These are phyloP conservation scores for Cystobasidium slooffiae DNA, from an alignment of 1,284 basidiomycete species.

Conservation along the genomic window DNA sequence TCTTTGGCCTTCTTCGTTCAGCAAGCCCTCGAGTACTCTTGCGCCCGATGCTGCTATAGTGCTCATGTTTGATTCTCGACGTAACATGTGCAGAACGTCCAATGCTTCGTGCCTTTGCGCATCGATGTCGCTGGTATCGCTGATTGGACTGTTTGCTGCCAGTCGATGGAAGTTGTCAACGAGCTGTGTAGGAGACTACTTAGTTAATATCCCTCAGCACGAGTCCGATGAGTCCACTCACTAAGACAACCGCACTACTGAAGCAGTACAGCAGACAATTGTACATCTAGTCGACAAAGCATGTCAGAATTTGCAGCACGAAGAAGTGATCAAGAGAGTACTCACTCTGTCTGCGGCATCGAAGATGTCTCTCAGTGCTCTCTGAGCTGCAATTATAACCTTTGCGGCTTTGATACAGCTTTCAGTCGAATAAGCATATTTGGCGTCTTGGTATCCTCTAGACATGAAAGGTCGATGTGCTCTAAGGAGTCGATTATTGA, in stretches of 20 bases:
- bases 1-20: constrained; percentile 42
- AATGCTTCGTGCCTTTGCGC: constrained; percentile 39
- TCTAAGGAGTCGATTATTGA: constrained; percentile 45
- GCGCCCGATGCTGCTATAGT: constrained; percentile 34
- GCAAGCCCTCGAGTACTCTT: constrained; percentile 34
- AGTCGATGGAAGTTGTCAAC: constrained; percentile 42
- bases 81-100: constrained; percentile 35
- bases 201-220: background rate
- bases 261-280: constrained; percentile 44
- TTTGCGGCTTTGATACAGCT: constrained; percentile 43
- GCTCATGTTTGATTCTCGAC: constrained; percentile 28
- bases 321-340: background rate
- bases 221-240: background rate
- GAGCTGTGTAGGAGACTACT: constrained; percentile 8
- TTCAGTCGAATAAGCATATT: constrained; percentile 43
- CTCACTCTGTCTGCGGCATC: constrained; percentile 43
- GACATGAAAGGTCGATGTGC: constrained; percentile 43
- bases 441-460: constrained; percentile 39
- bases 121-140: constrained; percentile 32
- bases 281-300: constrained; percentile 33
- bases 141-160: constrained; percentile 14
- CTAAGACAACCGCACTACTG: constrained; percentile 41
- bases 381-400: constrained; percentile 43
- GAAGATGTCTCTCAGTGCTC: constrained; percentile 40
- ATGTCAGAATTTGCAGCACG: constrained; percentile 14